Percentiles rank a stretch among this genome's conserved stretches.
Conservation (phyloP, 2,329 filamentous ascomycete genomes). For the Lecanosticta acicola region DNA sequence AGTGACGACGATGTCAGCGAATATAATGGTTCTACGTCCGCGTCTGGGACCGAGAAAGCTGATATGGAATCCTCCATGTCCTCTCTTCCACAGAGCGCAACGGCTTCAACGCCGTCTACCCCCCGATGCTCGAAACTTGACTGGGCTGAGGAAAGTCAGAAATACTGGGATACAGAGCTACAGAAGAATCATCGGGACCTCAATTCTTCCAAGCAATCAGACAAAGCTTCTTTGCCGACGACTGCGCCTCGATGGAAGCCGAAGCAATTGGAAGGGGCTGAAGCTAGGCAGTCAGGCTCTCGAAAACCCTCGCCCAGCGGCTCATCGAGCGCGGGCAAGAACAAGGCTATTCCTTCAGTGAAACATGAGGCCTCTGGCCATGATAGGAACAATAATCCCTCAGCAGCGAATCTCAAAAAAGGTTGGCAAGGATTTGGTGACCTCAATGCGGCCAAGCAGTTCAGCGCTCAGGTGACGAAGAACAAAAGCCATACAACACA, state of each 20-base stretch:
- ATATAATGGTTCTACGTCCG: background rate
- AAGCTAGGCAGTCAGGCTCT: no score
- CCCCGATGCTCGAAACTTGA: background rate
- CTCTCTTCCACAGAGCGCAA: background rate
- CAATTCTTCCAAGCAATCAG: background rate
- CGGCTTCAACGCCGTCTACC: background rate
- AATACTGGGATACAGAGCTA: background rate
- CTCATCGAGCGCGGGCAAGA: background rate
- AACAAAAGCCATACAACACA: background rate
- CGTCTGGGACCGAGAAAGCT: background rate
- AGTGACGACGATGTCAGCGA: background rate
- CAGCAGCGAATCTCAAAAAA: background rate
- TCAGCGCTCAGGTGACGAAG: background rate
- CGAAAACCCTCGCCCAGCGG: no score
- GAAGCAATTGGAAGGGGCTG: no score
- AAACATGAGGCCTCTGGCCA: no score
- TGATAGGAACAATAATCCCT: no score
- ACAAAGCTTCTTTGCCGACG: background rate
- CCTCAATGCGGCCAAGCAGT: background rate
- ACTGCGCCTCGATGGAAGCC: no score
- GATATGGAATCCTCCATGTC: background rate
- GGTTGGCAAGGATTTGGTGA: background rate
- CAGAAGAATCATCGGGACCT: background rate
- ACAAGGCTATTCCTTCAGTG: background rate
- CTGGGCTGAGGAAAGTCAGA: conserved; percentile 5